A percentile compares a stretch with the other conserved stretches of the same genome.
phyloP scores from a whole-genome alignment of 306 rosid genomes.

The Abrus precatorius region DNA sequence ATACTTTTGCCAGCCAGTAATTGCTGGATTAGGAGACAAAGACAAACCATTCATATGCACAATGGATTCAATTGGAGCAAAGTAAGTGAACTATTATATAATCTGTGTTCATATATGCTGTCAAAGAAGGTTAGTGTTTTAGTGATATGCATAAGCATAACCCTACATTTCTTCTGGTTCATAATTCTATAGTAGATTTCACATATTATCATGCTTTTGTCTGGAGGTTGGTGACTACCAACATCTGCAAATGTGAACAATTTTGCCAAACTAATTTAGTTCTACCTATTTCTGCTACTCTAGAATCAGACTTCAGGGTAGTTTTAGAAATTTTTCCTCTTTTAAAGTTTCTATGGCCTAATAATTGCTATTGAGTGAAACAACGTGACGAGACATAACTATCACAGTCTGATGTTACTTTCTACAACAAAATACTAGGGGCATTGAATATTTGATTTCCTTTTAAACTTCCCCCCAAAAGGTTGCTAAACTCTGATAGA shows the following conservation, averaged over 20 bases:
- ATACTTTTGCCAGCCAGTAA: slow-evolving; percentile 31
- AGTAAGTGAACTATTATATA: slow-evolving; percentile 21
- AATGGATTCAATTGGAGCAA: slow-evolving; percentile 25
- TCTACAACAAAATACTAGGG: neutral
- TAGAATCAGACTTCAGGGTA: neutral
- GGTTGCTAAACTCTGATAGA: neutral
- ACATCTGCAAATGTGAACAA: neutral
- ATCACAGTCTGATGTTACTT: neutral
- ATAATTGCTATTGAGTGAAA: neutral
- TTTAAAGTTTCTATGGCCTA: neutral
- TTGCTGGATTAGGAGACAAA: slow-evolving; percentile 17
- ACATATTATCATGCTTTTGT: neutral
- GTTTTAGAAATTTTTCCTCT: neutral
- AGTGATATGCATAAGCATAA: neutral
- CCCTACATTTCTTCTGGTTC: neutral
- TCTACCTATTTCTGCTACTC: neutral
- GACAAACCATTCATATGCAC: slow-evolving; percentile 33
- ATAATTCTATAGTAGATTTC: neutral
- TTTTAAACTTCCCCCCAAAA: neutral
- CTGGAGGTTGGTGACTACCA: neutral
- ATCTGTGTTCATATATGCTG: neutral
- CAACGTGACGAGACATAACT: neutral
- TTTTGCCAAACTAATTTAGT: neutral
- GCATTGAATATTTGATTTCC: neutral
- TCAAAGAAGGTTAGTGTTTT: neutral